Percentiles rank a stretch among this genome's conserved stretches.
These are phyloP conservation scores for Lentinula sp. DNA, from an alignment of 768 basidiomycete species.

Conservation along the genomic window DNA sequence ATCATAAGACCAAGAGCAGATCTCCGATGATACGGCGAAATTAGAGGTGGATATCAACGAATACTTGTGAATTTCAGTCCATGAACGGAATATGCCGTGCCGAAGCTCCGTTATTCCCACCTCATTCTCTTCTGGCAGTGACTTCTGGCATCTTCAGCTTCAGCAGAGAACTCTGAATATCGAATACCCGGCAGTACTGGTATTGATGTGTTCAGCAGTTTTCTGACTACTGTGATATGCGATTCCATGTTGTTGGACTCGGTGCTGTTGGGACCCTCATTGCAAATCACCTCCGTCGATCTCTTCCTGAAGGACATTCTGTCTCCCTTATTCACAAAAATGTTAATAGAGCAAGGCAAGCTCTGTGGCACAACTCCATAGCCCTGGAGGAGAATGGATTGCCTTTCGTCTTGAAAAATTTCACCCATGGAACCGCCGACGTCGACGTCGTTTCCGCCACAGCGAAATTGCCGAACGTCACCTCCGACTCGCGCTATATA, in stretches of 20 bases:
- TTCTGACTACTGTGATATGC: conserved; percentile 36
- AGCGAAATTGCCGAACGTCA: background rate
- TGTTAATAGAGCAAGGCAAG: conserved; percentile 27
- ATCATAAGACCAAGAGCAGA: conserved; percentile 2
- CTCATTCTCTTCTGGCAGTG: no score
- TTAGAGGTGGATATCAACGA: background rate
- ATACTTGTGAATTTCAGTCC: background rate
- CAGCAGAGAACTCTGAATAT: background rate
- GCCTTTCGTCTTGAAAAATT: conserved; percentile 33
- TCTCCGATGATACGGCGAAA: background rate
- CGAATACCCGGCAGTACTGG: background rate
- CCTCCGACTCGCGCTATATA: conserved; percentile 33
- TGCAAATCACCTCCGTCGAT: conserved; percentile 69
- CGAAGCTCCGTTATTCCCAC: background rate
- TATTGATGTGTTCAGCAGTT: conserved; percentile 7
- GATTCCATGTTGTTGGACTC: conserved; percentile 71
- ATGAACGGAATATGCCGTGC: background rate
- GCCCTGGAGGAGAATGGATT: conserved; percentile 51
- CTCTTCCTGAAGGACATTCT: conserved; percentile 42
- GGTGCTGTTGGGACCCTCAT: conserved; percentile 82
- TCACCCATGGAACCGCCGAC: conserved; percentile 21
- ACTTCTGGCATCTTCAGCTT: no score
- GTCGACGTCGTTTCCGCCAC: conserved; percentile 48
- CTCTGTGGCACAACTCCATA: conserved; percentile 24
- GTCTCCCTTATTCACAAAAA: conserved; percentile 70